These are phyloP conservation scores for Mucor irregularis DNA, from an alignment of 371 early-diverging fungal genomes.

Conservation along the genomic window DNA sequence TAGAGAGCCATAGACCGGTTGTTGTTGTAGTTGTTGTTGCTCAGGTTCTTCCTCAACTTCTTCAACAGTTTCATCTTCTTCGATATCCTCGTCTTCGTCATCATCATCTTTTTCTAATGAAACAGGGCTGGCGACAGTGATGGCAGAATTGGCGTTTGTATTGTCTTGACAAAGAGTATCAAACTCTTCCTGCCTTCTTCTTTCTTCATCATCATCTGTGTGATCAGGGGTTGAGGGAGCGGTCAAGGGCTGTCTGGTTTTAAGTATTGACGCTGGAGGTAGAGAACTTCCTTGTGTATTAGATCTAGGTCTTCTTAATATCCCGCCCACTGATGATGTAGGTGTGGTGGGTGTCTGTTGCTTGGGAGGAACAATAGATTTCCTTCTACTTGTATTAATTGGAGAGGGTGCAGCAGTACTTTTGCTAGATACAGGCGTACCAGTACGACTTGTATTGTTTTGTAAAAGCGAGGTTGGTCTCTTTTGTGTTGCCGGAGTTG, in stretches of 20 bases:
- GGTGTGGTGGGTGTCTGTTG: not conserved
- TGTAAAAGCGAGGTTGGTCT: conserved; percentile 23
- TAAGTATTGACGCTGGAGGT: conserved; percentile 6
- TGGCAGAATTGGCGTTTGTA: conserved; percentile 15
- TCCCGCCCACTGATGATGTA: too few relatives aligned
- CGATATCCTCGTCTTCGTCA: conserved; percentile 8
- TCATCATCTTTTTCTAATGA: conserved; percentile 14
- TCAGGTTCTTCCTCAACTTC: conserved; percentile 11
- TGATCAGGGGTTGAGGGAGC: conserved; percentile 23
- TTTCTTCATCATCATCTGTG: conserved; percentile 3
- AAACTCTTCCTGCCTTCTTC: conserved; percentile 10
- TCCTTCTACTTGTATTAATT: not conserved
- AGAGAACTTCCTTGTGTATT: conserved; percentile 5
- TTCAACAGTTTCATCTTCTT: conserved; percentile 5
- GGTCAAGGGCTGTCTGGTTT: conserved; percentile 14
- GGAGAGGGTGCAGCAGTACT: conserved; percentile 2
- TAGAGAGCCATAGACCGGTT: conserved; percentile 36
- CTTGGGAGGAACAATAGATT: conserved; percentile 15
- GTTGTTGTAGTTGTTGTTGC: not conserved
- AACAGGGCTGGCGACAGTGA: conserved; percentile 12
- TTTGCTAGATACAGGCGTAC: not conserved
- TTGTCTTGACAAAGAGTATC: conserved; percentile 18
- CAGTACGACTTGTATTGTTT: conserved; percentile 10
- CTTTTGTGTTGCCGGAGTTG: conserved; percentile 3
- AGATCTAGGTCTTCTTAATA: conserved; percentile 12